phyloP scores from a whole-genome alignment of 75 land plant species.

The Ceratopteris richardii region DNA sequence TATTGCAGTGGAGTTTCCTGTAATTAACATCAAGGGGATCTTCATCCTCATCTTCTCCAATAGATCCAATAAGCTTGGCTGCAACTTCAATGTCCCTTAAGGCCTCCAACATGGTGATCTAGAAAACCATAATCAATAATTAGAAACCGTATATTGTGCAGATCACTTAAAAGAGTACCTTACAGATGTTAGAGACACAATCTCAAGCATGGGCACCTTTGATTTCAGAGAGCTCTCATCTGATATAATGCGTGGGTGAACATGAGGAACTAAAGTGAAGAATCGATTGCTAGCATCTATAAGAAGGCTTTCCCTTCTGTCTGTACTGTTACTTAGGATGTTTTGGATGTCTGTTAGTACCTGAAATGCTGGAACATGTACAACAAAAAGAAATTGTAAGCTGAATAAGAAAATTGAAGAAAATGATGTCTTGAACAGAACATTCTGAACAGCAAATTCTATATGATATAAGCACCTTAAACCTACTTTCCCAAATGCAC shows the following conservation, averaged over 20 bases:
- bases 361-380: constrained; percentile 55
- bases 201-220: constrained; percentile 41
- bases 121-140: not conserved
- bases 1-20: constrained; percentile 68
- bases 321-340: constrained; percentile 30
- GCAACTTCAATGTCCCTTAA: constrained; percentile 97
- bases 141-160: too few species aligned
- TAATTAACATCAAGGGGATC: constrained; percentile 86
- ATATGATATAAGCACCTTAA: too few species aligned
- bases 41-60: constrained; percentile 42
- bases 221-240: constrained; percentile 67
- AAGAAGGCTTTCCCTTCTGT: constrained; percentile 54
- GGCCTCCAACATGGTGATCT: constrained; percentile 96
- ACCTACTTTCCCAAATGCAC: too few species aligned
- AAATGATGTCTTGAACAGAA: too few species aligned
- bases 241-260: constrained; percentile 81
- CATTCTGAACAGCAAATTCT: too few species aligned
- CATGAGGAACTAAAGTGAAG: constrained; percentile 87
- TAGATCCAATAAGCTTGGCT: constrained; percentile 70
- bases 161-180: too few species aligned
- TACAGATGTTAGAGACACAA: not conserved
- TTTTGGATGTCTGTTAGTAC: constrained; percentile 92
- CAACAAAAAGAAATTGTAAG: too few species aligned
- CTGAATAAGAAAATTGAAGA: too few species aligned
- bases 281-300: constrained; percentile 94